phyloP scores from a whole-genome alignment of 2,329 filamentous ascomycete genomes.

The Talaromyces sp. region DNA sequence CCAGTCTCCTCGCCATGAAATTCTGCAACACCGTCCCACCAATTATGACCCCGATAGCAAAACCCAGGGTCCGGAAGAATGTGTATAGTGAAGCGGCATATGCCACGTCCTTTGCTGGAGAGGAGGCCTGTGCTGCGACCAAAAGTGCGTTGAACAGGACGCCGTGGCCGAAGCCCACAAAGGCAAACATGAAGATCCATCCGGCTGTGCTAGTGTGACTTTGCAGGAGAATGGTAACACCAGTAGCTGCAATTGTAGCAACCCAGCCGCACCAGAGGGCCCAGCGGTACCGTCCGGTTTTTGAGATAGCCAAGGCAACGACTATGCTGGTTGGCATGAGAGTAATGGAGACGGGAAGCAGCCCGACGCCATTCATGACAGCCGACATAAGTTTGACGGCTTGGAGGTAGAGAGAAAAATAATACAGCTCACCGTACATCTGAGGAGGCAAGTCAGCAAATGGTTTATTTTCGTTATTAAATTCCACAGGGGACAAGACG shows the following conservation, averaged over 20 bases:
- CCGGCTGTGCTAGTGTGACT: background rate
- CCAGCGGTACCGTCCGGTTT: slow-evolving; percentile 1
- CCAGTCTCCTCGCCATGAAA: background rate
- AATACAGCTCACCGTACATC: slow-evolving; percentile 13
- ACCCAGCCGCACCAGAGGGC: slow-evolving; percentile 1
- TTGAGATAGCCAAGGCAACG: background rate
- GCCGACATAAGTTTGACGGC: slow-evolving; percentile 2
- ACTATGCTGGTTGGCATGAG: slow-evolving; percentile 1
- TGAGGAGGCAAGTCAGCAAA: background rate
- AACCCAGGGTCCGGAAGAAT: background rate
- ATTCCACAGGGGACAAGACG: background rate
- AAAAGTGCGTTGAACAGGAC: background rate
- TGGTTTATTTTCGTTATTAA: background rate
- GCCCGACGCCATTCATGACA: slow-evolving; percentile 1
- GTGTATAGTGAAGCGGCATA: background rate
- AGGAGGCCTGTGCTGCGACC: background rate
- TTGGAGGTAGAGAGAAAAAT: slow-evolving; percentile 7
- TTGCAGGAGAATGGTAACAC: slow-evolving; percentile 1
- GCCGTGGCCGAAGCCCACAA: background rate
- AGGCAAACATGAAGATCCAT: slow-evolving; percentile 3
- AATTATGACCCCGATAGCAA: background rate
- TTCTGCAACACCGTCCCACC: background rate
- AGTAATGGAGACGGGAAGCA: slow-evolving; percentile 1
- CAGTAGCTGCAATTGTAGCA: background rate
- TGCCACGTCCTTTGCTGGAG: background rate